Evolutionary conservation across 805 yeast species (phyloP), one percentile per base, ranked within the genome.

Genomic region (Middelhovenomyces tepae): DNA sequence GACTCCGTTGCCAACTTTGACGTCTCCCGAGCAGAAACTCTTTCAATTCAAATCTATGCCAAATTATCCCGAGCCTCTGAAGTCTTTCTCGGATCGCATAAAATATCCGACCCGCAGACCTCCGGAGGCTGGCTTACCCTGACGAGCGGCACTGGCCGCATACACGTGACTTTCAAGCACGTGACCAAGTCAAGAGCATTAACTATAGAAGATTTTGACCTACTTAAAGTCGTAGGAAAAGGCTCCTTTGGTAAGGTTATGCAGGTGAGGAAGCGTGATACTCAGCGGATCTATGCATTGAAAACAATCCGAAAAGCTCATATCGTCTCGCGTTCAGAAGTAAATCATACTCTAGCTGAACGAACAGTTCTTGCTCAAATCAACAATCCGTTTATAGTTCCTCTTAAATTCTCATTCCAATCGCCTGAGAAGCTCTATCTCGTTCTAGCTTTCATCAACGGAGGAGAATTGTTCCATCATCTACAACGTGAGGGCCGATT

Each of bases 241-340:
- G 98, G 98, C 5, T 86, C 96, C 7, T 91, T 91, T 56, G 98
- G 98, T 33, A 91, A 91, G 60, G 98, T 91, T 34, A 91, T 91
- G 97, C 98, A 91, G 59, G 98, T 91, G 26, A 77, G 86, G 43
- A 91, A 91, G 60, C 84, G 83, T 48, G 98, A 91, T 57, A 91
- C 98, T 2, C 80, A 80, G 44, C 93, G 89, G 55, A 78, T 91
- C 16, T 91, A 91, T 57, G 98, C 98, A 1, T 65, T 91, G 53
- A 91, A 91, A 58, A 86, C 96, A 0, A 75, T 91, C 42, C 70
- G 97, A 47, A 91, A 91, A 56, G 84, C 94, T 13, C 95, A 91
- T 53, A 86, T 91, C 46, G 94, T 91, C 21, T 82, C 93, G 17
- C 75, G 93, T 53, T 75, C 85, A 62, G 98, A 91, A 60, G 96